These are phyloP conservation scores for Pythium graminicola DNA, from an alignment of 352 stramenopile species.

Conservation along the genomic window DNA sequence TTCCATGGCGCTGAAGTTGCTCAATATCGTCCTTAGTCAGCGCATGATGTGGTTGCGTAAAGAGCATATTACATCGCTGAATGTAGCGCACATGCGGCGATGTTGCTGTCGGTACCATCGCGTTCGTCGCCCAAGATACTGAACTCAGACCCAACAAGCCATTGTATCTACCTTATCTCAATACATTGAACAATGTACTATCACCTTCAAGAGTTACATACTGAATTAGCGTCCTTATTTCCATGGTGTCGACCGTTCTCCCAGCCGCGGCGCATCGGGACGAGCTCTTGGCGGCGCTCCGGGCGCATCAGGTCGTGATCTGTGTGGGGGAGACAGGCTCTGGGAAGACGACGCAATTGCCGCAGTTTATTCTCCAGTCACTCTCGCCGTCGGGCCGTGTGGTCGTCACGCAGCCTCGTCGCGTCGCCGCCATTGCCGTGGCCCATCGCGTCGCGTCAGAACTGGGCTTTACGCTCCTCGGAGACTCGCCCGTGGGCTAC, in stretches of 20 bases:
- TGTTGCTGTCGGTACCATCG: constrained; percentile 3
- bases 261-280: constrained; percentile 47
- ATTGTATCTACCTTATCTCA: neutral
- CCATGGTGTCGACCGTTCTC: constrained; percentile 15
- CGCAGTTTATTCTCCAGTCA: constrained; percentile 91
- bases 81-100: constrained; percentile 20
- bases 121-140: constrained; percentile 6
- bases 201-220: too few species aligned
- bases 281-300: constrained; percentile 44
- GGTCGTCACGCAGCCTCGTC: constrained; percentile 89
- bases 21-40: constrained; percentile 45
- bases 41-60: constrained; percentile 26
- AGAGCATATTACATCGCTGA: constrained; percentile 11
- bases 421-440: constrained; percentile 97
- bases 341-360: constrained; percentile 99
- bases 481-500: constrained; percentile 83
- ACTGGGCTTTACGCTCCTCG: constrained; percentile 68
- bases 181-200: neutral
- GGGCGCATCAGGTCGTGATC: constrained; percentile 51
- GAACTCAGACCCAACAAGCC: neutral
- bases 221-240: too few species aligned
- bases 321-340: constrained; percentile 90
- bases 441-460: constrained; percentile 96
- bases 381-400: constrained; percentile 32
- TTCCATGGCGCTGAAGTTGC: constrained; percentile 49